Evolutionary conservation across 2,329 filamentous ascomycete genomes (phyloP), one percentile per base, ranked within the genome.

Genomic region (Scopulariopsis brevicaulis): DNA sequence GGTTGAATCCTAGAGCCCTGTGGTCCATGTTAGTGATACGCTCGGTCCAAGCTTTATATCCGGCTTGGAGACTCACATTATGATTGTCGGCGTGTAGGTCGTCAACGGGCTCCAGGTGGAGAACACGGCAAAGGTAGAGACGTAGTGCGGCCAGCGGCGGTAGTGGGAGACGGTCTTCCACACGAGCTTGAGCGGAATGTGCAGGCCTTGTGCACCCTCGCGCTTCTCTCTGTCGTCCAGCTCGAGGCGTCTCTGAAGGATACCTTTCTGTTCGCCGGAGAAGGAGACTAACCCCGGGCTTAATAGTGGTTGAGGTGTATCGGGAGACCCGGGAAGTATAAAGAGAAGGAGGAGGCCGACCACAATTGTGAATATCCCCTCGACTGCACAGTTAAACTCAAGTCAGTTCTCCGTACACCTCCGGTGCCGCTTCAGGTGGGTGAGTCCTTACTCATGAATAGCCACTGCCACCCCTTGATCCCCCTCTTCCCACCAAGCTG

Each of bases 41-140:
- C 12, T 18, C 37, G 4, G 14, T 5, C 37, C 37, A 40, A 12
- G 25, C 15, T 14, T 5, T 22, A n/a, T 18, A 48, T 2, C 35
- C 10, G 5, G 15, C 10, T 24, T 18, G 32, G 18, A 4, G 56
- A 54, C 63, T 63, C 57, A 71, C 70, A 73, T 67, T 50, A 73
- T 71, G 59, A 77, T 75, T 2, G 71, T 71, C 0, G 77, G 77
- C 0, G 76, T 79, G 60, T 79, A 81, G 0, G 76, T 79, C 0
- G 74, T 80, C 11, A 80, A 63, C 0, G 77, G 74, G 10, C 74
- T 75, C 76, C 77, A 80, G 0, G 77, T 80, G 1, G 76, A 75
- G 59, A 80, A 81, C 4, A 78, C 76, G 20, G 70, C 72, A 54
- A 76, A 77, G 0, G 77, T 78, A 4, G 74, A 73, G 34, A 79